Evolutionary conservation across 805 yeast species (phyloP), one percentile per base, ranked within the genome.

Genomic region (Wickerhamomyces sydowiorum): DNA sequence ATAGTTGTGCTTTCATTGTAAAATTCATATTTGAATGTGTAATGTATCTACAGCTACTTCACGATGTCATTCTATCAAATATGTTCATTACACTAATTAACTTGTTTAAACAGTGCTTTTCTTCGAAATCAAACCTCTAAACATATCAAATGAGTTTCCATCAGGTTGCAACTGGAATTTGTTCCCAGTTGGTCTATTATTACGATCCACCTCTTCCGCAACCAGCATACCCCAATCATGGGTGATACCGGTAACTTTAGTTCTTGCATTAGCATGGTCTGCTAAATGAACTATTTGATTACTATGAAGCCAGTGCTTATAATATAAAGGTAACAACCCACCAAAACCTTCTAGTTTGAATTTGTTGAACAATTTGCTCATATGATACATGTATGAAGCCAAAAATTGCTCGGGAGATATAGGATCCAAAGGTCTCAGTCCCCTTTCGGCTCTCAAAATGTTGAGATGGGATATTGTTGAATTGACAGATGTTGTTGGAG

Each of bases 141-240:
- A 85, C 73, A 93, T 90, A 60, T 93, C 98, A 56, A 93, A 93
- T 3, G 97, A 87, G 59, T 93, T 93, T 1, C 99, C 99, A 62
- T 93, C 99, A 0, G 99, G 98, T 60, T 90, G 97, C 37, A 93
- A 65, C 51, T 87, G 83, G 49, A 73, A 80, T 5, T 55, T 66
- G 33, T 67, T 71, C 0, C 87, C 86, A 2, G 82, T 77, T 14
- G 67, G 66, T 12, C 51, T 56, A 19, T 72, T 73, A 13, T 62
- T 54, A 5, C 62, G 50, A 38, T 75, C 74, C 7, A 80, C 60
- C 48, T 86, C 96, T 45, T 78, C 80, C 2, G 86, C 99, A 13
- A 80, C 62, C 44, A 93, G 65, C 65, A 90, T 67, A 0, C 99
- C 99, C 62, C 82, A 85, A 42, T 89, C 96, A 2, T 71, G 67